Percentiles rank a stretch among this genome's conserved stretches.
Conservation (phyloP, 176 grass and related monocot species). For the Zea mays region DNA sequence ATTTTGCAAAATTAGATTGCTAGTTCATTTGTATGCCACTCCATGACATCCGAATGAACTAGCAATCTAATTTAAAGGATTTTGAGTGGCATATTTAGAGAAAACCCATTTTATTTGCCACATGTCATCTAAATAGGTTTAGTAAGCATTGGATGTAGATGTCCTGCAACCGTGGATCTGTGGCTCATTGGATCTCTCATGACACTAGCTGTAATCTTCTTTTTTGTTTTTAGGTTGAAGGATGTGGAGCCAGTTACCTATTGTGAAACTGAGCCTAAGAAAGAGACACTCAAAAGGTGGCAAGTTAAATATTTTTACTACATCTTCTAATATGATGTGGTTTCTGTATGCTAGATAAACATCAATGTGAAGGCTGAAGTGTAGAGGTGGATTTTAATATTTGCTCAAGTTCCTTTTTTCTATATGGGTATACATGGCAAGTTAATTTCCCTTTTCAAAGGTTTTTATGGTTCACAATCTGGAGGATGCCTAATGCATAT, state of each 20-base stretch:
- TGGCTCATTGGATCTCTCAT: not conserved
- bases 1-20: too few relatives aligned
- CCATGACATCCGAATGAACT: too few relatives aligned
- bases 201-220: not conserved
- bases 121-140: not conserved
- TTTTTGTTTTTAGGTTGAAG: conserved; percentile 66
- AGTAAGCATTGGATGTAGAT: not conserved
- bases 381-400: not conserved
- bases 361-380: not conserved
- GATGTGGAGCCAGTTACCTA: conserved; percentile 57
- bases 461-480: not conserved
- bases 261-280: conserved; percentile 28
- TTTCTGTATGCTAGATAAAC: not conserved
- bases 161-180: not conserved
- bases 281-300: not conserved
- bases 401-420: not conserved
- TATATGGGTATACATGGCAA: not conserved
- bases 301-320: not conserved
- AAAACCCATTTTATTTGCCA: not conserved
- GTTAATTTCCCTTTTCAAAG: not conserved
- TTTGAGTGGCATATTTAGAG: too few relatives aligned
- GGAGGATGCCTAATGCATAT: not conserved
- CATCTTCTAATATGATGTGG: not conserved
- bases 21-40: too few relatives aligned
- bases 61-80: too few relatives aligned